Evolutionary conservation across 768 basidiomycete genomes (phyloP).

Genomic region (Russula dissimulans): DNA sequence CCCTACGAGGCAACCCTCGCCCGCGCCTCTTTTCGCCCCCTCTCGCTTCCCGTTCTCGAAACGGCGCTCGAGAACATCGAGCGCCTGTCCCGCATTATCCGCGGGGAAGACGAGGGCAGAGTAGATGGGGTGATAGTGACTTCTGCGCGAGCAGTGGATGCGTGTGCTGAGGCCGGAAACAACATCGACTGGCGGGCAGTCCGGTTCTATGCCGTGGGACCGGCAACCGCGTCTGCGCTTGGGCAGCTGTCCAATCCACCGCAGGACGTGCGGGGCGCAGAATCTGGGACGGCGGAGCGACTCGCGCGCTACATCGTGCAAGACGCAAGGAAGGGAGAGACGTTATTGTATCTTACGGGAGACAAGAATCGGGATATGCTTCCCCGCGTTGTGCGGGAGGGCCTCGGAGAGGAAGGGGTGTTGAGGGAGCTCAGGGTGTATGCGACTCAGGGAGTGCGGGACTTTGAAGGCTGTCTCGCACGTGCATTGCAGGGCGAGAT

Average conservation of each 20-base stretch:
- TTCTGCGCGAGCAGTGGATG: slow-evolving; percentile 68
- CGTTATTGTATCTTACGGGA: slow-evolving; percentile 68
- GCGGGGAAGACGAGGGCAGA: slow-evolving; percentile 23
- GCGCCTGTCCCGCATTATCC: slow-evolving; percentile 32
- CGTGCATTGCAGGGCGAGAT: background rate
- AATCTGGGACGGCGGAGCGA: slow-evolving; percentile 58
- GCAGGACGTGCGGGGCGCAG: slow-evolving; percentile 34
- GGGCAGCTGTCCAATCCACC: slow-evolving; percentile 25
- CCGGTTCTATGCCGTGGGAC: slow-evolving; percentile 77
- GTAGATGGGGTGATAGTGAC: slow-evolving; percentile 66
- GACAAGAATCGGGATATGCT: slow-evolving; percentile 80
- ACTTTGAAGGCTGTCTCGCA: slow-evolving; percentile 38
- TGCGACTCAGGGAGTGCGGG: slow-evolving; percentile 48
- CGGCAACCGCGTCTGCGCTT: slow-evolving; percentile 43
- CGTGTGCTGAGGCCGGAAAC: slow-evolving; percentile 36
- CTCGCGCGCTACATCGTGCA: slow-evolving; percentile 56
- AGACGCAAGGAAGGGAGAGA: slow-evolving; percentile 28
- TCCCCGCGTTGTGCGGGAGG: slow-evolving; percentile 36
- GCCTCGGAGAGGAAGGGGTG: slow-evolving; percentile 29
- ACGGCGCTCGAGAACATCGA: slow-evolving; percentile 46
- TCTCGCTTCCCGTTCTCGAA: slow-evolving; percentile 66
- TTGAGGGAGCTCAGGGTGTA: slow-evolving; percentile 59
- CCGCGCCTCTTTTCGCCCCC: slow-evolving; percentile 38
- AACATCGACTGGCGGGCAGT: slow-evolving; percentile 39
- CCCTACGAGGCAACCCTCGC: slow-evolving; percentile 48